These are phyloP conservation scores for Suhomyces taliae DNA, from an alignment of 1,139 yeast genomes.

Conservation along the genomic window DNA sequence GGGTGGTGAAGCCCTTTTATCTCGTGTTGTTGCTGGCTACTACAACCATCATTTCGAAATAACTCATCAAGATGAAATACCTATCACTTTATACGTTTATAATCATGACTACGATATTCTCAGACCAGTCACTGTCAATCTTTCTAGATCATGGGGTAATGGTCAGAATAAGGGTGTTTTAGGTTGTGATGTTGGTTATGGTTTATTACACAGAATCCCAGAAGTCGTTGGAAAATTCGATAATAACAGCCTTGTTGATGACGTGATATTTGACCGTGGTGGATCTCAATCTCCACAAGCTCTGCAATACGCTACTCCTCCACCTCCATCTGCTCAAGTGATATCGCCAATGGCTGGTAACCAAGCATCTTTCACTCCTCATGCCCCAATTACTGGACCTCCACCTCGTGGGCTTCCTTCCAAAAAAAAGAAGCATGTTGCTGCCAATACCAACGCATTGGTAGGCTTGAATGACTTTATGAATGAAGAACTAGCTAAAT, in stretches of 20 bases:
- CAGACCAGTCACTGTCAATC: conserved; percentile 78
- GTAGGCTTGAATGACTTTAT: conserved; percentile 41
- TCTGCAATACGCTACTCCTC: neutral
- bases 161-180: conserved; percentile 70
- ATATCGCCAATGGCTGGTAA: conserved; percentile 8
- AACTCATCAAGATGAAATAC: conserved; percentile 36
- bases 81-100: conserved; percentile 70
- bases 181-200: conserved; percentile 96
- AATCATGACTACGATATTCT: conserved; percentile 84
- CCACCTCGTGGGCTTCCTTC: conserved; percentile 23
- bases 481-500: conserved; percentile 48
- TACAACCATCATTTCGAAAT: conserved; percentile 50
- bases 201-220: conserved; percentile 81
- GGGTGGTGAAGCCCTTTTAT: conserved; percentile 83
- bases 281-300: neutral
- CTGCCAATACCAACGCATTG: conserved; percentile 21
- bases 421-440: conserved; percentile 34
- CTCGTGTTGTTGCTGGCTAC: conserved; percentile 61
- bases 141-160: conserved; percentile 42
- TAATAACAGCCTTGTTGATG: conserved; percentile 32
- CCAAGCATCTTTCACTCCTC: conserved; percentile 3
- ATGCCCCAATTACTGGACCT: conserved; percentile 18
- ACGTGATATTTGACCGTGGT: conserved; percentile 36
- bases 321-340: conserved; percentile 12
- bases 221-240: conserved; percentile 57